These are phyloP conservation scores for Barnettozyma vustinii DNA, from an alignment of 805 yeast species.

Conservation along the genomic window DNA sequence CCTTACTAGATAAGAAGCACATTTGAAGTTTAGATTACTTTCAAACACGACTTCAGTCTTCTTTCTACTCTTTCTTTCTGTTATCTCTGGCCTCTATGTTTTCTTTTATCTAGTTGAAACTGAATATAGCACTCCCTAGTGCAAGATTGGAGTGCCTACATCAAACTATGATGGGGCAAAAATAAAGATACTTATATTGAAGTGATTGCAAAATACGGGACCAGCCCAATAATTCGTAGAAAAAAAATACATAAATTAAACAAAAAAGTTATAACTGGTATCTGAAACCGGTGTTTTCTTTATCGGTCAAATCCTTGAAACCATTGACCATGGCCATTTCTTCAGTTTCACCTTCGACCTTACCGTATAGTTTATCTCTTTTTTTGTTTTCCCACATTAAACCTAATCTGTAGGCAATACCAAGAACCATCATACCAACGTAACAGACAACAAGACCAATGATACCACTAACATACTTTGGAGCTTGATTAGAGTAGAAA, in stretches of 20 bases:
- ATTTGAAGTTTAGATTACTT: not conserved
- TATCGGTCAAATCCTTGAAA: conserved; percentile 7
- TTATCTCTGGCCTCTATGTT: not conserved
- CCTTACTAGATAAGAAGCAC: not conserved
- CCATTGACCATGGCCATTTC: conserved; percentile 6
- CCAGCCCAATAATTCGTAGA: not conserved
- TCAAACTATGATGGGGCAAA: not conserved
- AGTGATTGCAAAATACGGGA: not conserved
- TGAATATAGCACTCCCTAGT: not conserved
- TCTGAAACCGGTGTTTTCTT: conserved; percentile 6
- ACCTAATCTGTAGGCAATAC: conserved; percentile 5
- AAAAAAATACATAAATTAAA: too few relatives aligned
- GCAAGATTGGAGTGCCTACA: not conserved
- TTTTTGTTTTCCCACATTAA: conserved; percentile 1
- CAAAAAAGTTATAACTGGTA: conserved; percentile 1
- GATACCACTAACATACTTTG: conserved; percentile 27
- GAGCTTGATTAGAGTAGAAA: conserved; percentile 35
- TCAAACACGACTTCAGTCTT: not conserved
- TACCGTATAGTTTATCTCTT: conserved; percentile 5
- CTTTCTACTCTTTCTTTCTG: not conserved
- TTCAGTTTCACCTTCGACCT: conserved; percentile 5
- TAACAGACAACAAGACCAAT: conserved; percentile 4
- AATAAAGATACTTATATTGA: not conserved
- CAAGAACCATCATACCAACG: conserved; percentile 5
- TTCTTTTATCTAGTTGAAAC: not conserved